phyloP scores from a whole-genome alignment of 768 basidiomycete genomes.

The Tulasnella sp. region DNA sequence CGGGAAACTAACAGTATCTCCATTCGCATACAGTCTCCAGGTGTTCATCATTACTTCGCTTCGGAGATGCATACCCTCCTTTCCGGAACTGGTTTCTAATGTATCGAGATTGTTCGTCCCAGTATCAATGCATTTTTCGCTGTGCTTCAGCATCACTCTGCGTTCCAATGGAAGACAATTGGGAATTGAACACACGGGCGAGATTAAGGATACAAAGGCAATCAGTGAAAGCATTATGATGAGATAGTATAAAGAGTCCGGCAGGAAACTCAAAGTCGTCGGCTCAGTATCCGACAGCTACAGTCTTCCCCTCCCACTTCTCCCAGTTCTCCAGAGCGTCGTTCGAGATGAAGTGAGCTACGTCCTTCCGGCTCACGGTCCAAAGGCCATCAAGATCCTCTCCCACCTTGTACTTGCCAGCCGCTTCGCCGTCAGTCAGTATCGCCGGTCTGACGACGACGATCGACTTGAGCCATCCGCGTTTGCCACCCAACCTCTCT shows the following conservation, averaged over 20 bases:
- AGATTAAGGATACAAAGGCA: too few relatives aligned
- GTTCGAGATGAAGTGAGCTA: background rate
- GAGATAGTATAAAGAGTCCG: too few relatives aligned
- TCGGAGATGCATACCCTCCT: background rate
- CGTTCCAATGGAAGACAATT: too few relatives aligned
- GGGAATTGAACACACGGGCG: too few relatives aligned
- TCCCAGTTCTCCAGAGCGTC: background rate
- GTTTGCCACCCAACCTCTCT: background rate
- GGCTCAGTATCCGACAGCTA: background rate
- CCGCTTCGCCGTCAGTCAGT: background rate
- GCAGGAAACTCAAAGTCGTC: too few relatives aligned
- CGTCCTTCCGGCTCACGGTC: background rate
- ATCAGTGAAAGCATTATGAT: too few relatives aligned
- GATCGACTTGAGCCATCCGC: background rate
- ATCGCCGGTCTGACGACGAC: background rate
- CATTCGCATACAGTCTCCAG: background rate
- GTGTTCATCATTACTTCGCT: background rate
- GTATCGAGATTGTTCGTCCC: too few relatives aligned
- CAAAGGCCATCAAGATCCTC: background rate
- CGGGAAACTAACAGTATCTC: background rate
- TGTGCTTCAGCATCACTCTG: too few relatives aligned
- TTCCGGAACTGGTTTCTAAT: background rate
- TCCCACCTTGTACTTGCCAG: constrained; percentile 14
- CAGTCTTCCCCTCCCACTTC: background rate
- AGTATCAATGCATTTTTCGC: too few relatives aligned